Evolutionary conservation across 305 asterid species (phyloP).

Genomic region (Euphrasia arctica): DNA sequence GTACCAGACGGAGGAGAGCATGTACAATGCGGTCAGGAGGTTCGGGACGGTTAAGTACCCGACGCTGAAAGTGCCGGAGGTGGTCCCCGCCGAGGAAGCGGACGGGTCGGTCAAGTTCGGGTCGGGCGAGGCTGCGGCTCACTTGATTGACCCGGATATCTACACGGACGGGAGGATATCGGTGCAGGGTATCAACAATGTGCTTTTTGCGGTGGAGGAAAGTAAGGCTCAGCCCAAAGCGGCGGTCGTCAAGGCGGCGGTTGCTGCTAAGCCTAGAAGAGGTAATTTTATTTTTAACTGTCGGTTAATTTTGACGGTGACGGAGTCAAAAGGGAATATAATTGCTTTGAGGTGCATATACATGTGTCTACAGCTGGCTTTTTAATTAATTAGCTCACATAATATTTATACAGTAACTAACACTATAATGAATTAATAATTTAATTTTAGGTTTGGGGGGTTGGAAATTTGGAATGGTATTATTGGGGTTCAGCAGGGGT

Average conservation of each 20-base stretch:
- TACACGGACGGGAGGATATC: slow-evolving; percentile 93
- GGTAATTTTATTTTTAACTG: slow-evolving; percentile 36
- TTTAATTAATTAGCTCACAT: too few species aligned
- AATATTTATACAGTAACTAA: too few species aligned
- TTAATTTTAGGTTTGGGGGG: neutral
- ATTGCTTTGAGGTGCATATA: slow-evolving; percentile 19
- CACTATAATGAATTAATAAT: too few species aligned
- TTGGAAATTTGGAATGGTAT: neutral
- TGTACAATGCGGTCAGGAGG: slow-evolving; percentile 90
- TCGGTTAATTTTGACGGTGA: slow-evolving; percentile 18
- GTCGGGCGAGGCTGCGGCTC: slow-evolving; percentile 63
- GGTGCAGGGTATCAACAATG: slow-evolving; percentile 89
- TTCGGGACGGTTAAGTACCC: slow-evolving; percentile 81
- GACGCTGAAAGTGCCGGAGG: slow-evolving; percentile 72
- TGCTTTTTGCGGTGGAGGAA: slow-evolving; percentile 70
- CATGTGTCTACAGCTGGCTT: slow-evolving; percentile 23
- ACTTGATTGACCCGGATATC: slow-evolving; percentile 85
- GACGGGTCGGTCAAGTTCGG: slow-evolving; percentile 97
- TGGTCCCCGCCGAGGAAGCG: slow-evolving; percentile 81
- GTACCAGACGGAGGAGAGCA: slow-evolving; percentile 94
- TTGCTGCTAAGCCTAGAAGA: slow-evolving; percentile 61
- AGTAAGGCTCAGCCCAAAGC: slow-evolving; percentile 36
- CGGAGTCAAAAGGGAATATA: slow-evolving; percentile 29
- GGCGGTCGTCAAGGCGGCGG: slow-evolving; percentile 52
- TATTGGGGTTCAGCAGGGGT: neutral